Base-by-base conservation (phyloP, 192 early-diverging fungal species). In the Spizellomyces sp. region DNA sequence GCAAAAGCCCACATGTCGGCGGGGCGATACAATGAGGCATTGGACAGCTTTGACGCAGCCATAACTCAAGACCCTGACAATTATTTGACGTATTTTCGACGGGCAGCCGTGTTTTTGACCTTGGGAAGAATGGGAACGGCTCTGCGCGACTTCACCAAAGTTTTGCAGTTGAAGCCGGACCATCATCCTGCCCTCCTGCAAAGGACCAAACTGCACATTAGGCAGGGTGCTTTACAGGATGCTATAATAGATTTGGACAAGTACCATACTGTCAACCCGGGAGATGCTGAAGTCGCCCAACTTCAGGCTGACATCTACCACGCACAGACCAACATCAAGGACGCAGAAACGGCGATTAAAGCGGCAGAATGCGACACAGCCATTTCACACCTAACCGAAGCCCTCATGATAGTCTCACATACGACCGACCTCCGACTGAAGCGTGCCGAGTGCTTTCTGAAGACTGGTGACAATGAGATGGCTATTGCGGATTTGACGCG, bases 21-120 rank as follows among this genome's bases (percentile, higher is more conserved):
- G 7, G 77, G 71, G 9, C 58, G 72, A 45, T 84, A 78, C 71
- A 87, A 89, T 58, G 83, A 87, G 15, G 90, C 90, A 7, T 65
- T 91, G 21, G 73, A 78, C 15, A 82, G 77, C 46, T 91, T 80
- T 59, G 89, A 91, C 69, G 80, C 81, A 43, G 90, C 90, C 19
- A 88, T 91, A 41, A 77, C 85, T 43, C 74, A 77, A 46, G 94
- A 99, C 66, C 91, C 93, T 9, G 77, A 83, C 55, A 91, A 94
- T 83, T 93, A 96, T 66, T 72, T 94, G 9, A 89, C 89, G n/a
- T 93, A 91, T 80, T 96, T 90, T 75, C 89, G 91, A 75, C 86
- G 95, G 56, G 96, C 95, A 0, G 88, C 91, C 12, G 90, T 91
- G 8, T 90, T 94, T 55, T 77, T 98, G 48, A 85, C 86, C 19